These are phyloP conservation scores for Penicillium subrubescens DNA, from an alignment of 495 filamentous ascomycete species.

Conservation along the genomic window DNA sequence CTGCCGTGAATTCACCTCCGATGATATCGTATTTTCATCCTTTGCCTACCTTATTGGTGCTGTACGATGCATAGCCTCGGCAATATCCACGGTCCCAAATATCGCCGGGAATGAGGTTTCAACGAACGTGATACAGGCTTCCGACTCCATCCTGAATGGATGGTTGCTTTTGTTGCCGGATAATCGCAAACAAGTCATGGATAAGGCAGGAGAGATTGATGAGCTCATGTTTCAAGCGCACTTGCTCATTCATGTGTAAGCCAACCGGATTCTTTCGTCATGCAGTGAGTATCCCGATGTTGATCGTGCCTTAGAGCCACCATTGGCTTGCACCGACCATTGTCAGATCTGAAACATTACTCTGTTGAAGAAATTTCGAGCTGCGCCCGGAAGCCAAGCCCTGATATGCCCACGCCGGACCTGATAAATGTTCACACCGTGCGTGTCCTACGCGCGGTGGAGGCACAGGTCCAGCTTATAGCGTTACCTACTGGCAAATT, in stretches of 20 bases:
- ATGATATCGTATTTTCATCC: slow-evolving; percentile 70
- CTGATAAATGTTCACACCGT: slow-evolving; percentile 31
- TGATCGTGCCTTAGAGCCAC: slow-evolving; percentile 21
- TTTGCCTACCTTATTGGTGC: slow-evolving; percentile 72
- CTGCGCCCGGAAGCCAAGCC: slow-evolving; percentile 31
- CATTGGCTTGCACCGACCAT: slow-evolving; percentile 35
- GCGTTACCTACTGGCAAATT: slow-evolving; percentile 28
- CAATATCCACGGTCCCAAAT: slow-evolving; percentile 14
- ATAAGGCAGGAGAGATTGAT: slow-evolving; percentile 31
- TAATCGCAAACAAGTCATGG: slow-evolving; percentile 33
- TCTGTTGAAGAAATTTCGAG: slow-evolving; percentile 31
- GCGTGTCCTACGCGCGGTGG: slow-evolving; percentile 26
- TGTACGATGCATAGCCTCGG: slow-evolving; percentile 31
- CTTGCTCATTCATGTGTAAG: slow-evolving; percentile 37
- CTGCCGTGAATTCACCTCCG: slow-evolving; percentile 59
- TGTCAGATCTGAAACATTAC: slow-evolving; percentile 35
- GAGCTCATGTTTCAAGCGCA: slow-evolving; percentile 43
- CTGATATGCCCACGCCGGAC: slow-evolving; percentile 27
- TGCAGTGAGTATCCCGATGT: background rate
- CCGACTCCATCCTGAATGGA: slow-evolving; percentile 29
- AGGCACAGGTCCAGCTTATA: slow-evolving; percentile 33
- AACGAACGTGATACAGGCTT: slow-evolving; percentile 27
- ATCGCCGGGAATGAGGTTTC: slow-evolving; percentile 26
- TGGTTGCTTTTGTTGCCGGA: slow-evolving; percentile 33
- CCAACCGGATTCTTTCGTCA: background rate